phyloP scores from a whole-genome alignment of 768 basidiomycete genomes.

The Phaeotremella skinneri region DNA sequence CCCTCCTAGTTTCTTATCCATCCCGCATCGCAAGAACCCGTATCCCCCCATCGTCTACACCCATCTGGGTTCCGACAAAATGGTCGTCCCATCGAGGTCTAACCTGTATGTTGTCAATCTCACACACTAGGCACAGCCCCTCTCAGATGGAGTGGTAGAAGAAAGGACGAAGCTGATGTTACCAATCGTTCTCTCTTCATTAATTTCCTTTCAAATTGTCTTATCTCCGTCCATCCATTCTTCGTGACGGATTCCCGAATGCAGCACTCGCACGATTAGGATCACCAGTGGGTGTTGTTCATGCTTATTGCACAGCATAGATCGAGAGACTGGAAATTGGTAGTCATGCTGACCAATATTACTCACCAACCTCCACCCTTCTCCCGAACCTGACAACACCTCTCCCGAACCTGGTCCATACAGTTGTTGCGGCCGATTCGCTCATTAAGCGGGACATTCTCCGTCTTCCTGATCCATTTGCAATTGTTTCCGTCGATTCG shows the following conservation, averaged over 20 bases:
- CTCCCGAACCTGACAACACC: neutral
- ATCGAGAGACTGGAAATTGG: neutral
- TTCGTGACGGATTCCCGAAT: neutral
- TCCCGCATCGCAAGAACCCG: neutral
- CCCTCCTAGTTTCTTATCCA: neutral
- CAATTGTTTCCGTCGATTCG: slow-evolving; percentile 95
- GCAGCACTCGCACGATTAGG: slow-evolving; percentile 22
- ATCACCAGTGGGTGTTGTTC: slow-evolving; percentile 14
- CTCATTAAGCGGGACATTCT: slow-evolving; percentile 57
- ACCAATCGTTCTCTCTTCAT: slow-evolving; percentile 7
- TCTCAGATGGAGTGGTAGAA: no score
- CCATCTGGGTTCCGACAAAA: slow-evolving; percentile 5
- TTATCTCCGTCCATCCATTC: neutral
- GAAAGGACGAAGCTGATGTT: slow-evolving; percentile 9
- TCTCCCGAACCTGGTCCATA: neutral
- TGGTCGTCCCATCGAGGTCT: slow-evolving; percentile 26
- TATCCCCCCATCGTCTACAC: neutral
- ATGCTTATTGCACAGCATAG: neutral
- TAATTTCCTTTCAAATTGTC: neutral
- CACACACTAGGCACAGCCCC: no score
- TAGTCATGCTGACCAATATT: slow-evolving; percentile 2
- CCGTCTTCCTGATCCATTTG: slow-evolving; percentile 94
- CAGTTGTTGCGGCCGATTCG: slow-evolving; percentile 76
- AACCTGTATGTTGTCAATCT: slow-evolving; percentile 24
- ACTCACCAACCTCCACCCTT: neutral